Percentiles rank a stretch among this genome's conserved stretches.
phyloP scores from a whole-genome alignment of 2,329 filamentous ascomycete genomes.

The Blastomyces emzantsi region DNA sequence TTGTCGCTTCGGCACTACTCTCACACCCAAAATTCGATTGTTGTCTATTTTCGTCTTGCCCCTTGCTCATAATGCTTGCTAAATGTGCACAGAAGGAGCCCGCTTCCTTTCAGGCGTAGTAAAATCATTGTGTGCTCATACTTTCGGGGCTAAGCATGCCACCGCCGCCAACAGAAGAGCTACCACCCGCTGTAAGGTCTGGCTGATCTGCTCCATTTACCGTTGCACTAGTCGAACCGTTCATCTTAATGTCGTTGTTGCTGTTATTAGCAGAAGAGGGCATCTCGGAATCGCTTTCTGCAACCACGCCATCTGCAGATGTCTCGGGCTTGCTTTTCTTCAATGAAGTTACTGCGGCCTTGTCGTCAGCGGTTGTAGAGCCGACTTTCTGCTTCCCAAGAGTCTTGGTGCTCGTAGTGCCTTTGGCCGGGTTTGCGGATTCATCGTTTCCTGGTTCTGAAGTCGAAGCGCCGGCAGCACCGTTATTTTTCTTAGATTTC shows the following conservation, averaged over 20 bases:
- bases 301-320: conserved; percentile 1
- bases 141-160: conserved; percentile 84
- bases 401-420: conserved; percentile 25
- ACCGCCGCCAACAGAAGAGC: conserved; percentile 44
- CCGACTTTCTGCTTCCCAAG: conserved; percentile 47
- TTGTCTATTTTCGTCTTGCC: background rate
- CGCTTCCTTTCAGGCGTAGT: too few relatives aligned
- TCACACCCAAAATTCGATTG: background rate
- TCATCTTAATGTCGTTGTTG: conserved; percentile 21
- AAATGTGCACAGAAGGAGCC: background rate
- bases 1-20: background rate
- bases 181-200: conserved; percentile 34
- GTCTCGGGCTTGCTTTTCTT: conserved; percentile 15
- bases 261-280: conserved; percentile 10
- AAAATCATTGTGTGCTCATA: conserved; percentile 42
- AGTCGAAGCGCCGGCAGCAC: conserved; percentile 23
- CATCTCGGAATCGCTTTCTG: conserved; percentile 7
- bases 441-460: conserved; percentile 32
- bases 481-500: conserved; percentile 36
- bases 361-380: conserved; percentile 14
- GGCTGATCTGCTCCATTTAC: conserved; percentile 53
- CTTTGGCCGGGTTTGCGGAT: conserved; percentile 24
- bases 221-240: conserved; percentile 34
- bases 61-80: background rate
- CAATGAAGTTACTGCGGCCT: conserved; percentile 8